A percentile compares a stretch with the other conserved stretches of the same genome.
Evolutionary conservation across 257 asterid species (phyloP).

Genomic region (Primulina tabacum): DNA sequence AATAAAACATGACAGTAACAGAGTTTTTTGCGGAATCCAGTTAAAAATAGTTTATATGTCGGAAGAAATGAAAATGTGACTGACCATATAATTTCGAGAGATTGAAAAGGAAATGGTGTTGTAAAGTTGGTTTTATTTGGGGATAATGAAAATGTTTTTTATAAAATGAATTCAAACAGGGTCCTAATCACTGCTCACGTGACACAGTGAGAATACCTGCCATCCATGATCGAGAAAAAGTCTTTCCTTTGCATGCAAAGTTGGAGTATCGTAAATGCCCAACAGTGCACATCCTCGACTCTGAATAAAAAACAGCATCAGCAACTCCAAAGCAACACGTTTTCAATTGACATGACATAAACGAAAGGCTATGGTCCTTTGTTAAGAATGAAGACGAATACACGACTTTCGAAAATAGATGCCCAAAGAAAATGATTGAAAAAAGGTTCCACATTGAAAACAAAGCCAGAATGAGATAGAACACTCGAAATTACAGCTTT

Average conservation of each 20-base stretch:
- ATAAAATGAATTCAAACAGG: background rate
- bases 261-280: constrained; percentile 84
- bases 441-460: background rate
- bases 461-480: constrained; percentile 1
- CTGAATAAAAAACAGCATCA: constrained; percentile 37
- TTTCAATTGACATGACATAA: constrained; percentile 9
- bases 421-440: background rate
- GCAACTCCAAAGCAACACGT: constrained; percentile 8
- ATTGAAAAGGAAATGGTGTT: background rate
- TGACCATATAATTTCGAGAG: background rate
- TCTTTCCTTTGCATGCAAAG: constrained; percentile 79
- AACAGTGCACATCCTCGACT: constrained; percentile 86
- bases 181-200: background rate
- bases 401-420: constrained; percentile 5
- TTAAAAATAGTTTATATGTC: too few species aligned
- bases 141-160: background rate
- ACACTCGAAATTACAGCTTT: constrained; percentile 4
- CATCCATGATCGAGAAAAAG: constrained; percentile 96
- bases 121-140: background rate
- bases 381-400: background rate
- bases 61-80: background rate
- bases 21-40: background rate
- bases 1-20: too few species aligned
- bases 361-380: background rate
- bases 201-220: constrained; percentile 57